These are phyloP conservation scores for Oryza meridionalis DNA, from an alignment of 176 grass and related monocot genomes.

Conservation along the genomic window DNA sequence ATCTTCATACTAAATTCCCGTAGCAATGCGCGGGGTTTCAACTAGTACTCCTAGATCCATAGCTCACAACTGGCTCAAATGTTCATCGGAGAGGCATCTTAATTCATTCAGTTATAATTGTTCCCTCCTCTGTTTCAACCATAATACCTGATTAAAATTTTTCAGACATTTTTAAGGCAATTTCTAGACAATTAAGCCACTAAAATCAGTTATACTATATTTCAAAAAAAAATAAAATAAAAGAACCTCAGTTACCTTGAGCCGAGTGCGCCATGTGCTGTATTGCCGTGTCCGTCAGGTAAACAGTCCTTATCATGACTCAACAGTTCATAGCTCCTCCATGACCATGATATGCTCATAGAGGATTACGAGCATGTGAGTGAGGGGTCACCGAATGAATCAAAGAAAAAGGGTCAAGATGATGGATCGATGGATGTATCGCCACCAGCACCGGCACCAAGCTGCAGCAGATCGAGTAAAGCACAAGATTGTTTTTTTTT, in stretches of 20 bases:
- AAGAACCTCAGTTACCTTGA: not conserved
- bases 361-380: conserved; percentile 23
- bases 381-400: not conserved
- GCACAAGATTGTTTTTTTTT: not conserved
- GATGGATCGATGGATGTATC: conserved; percentile 25
- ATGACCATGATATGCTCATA: not conserved
- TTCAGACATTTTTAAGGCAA: not conserved
- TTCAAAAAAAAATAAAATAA: not conserved
- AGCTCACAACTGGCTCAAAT: conserved; percentile 35
- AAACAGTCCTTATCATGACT: conserved; percentile 16
- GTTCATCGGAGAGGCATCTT: not conserved
- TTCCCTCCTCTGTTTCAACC: not conserved
- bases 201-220: not conserved
- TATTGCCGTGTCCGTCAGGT: conserved; percentile 7
- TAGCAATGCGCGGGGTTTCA: too few species aligned
- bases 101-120: not conserved
- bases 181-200: not conserved
- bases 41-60: not conserved
- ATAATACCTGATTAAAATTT: not conserved
- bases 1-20: too few species aligned
- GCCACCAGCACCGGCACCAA: not conserved
- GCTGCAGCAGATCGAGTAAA: not conserved
- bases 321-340: not conserved
- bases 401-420: not conserved
- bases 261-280: not conserved